Conservation (phyloP, 2,329 filamentous ascomycete species). For the Anthostomella pinea region DNA sequence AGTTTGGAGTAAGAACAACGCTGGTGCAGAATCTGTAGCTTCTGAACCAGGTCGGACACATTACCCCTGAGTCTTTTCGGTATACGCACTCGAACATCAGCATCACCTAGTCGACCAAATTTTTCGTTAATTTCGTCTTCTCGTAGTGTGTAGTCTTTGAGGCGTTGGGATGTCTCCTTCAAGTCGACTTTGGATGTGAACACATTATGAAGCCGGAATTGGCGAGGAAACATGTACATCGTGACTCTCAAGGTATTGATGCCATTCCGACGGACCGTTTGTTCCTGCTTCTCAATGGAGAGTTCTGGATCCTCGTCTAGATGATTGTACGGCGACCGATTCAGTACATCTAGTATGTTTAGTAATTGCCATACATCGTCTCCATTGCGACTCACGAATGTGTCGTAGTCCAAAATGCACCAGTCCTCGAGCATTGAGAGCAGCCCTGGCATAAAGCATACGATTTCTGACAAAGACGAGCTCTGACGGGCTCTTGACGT, state of each 20-base stretch:
- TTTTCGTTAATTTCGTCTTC: conserved; percentile 70
- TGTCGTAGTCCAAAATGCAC: conserved; percentile 75
- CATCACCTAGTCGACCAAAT: conserved; percentile 31
- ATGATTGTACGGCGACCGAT: conserved; percentile 54
- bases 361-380: conserved; percentile 3
- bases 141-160: conserved; percentile 82
- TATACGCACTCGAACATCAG: conserved; percentile 33
- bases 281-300: conserved; percentile 2
- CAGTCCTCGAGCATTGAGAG: conserved; percentile 63
- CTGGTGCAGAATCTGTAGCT: conserved; percentile 67
- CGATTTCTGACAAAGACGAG: conserved; percentile 77
- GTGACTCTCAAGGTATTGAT: conserved; percentile 67
- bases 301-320: conserved; percentile 8
- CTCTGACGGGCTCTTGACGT: conserved; percentile 44
- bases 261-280: conserved; percentile 33
- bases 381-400: conserved; percentile 63
- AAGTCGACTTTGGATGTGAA: conserved; percentile 70
- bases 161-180: conserved; percentile 65
- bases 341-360: conserved; percentile 68
- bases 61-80: conserved; percentile 69
- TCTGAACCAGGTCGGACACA: conserved; percentile 56
- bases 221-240: conserved; percentile 91
- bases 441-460: conserved; percentile 80
- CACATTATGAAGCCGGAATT: conserved; percentile 90
- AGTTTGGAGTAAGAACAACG: conserved; percentile 79